Evolutionary conservation across 208 protist genomes (phyloP), one percentile per base, ranked within the genome.

Genomic region (Leishmania amazonensis): DNA sequence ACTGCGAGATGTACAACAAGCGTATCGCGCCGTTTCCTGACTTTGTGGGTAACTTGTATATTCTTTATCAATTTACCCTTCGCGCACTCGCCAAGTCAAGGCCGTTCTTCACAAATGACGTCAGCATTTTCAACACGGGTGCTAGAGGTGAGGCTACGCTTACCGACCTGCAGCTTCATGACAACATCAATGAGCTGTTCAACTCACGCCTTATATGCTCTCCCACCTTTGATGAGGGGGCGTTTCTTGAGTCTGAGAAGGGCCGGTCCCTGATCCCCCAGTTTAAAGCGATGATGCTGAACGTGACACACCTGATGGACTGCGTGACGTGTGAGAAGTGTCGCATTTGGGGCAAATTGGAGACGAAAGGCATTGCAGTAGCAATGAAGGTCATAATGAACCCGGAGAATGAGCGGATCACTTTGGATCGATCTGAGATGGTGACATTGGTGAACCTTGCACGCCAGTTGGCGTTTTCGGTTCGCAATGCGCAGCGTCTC

Each of bases 281-380:
- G 87, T 97, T 98, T 85, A 93, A 92, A 81, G 51, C 38, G 11
- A 89, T 94, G 71, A 89, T 98, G 83, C 65, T 83, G 2, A 98
- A 98, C 75, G 90, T 98, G 24, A 95, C 92, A 49, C 88, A 53
- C 28, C 74, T 98, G 58, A 97, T 98, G 93, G 94, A 98, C 81
- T 98, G 96, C 81, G 93, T 98, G 19, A 90, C 93, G 8, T 98
- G 96, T 88, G 94, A 98, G 81, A 98, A 98, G 83, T 98, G 96
- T 75, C 92, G 94, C 71, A 88, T 97, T 31, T 98, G 95, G 95
- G 96, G 95, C 11, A 98, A 98, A 79, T 81, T 98, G 49, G 83
- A 96, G 77, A 94, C 89, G 31, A 95, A 94, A 76, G 96, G 95
- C 40, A 85, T 98, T 58, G 87, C 91, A 0, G 96, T 93, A 1